phyloP scores from a whole-genome alignment of 805 yeast genomes.

The Lipomyces sp. region DNA sequence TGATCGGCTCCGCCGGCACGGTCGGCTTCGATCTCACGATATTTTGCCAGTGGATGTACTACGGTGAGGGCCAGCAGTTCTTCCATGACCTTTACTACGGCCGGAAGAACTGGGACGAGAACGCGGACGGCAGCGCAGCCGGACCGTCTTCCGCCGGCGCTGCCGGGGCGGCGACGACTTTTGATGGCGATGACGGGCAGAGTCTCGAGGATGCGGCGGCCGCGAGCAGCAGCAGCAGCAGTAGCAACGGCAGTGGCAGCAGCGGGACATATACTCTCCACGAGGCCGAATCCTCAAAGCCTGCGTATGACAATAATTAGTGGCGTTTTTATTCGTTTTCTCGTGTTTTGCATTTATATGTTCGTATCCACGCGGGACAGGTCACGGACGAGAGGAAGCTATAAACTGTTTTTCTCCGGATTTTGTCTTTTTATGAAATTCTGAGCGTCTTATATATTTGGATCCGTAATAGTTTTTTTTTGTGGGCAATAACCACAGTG shows the following conservation, averaged over 20 bases:
- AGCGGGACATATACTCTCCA: background rate
- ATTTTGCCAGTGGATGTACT: slow-evolving; percentile 36
- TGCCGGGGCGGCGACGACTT: no score
- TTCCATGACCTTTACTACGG: slow-evolving; percentile 24
- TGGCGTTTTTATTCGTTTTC: background rate
- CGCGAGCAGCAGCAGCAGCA: slow-evolving; percentile 7
- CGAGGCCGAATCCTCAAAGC: no score
- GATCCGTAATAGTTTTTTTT: no score
- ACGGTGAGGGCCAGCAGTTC: slow-evolving; percentile 26
- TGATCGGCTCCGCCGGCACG: slow-evolving; percentile 84
- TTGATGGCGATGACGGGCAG: background rate
- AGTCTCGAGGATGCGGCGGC: background rate
- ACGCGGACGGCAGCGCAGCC: no score
- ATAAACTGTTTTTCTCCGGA: no score
- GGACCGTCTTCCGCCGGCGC: no score
- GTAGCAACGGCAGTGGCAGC: slow-evolving; percentile 11
- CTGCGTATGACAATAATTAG: no score
- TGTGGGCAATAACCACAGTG: no score
- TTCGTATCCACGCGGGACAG: no score
- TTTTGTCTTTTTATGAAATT: no score
- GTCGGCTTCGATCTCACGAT: slow-evolving; percentile 65
- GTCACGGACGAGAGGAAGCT: no score
- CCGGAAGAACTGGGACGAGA: slow-evolving; percentile 17
- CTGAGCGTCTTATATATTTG: no score
- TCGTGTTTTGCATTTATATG: background rate